These are phyloP conservation scores for Erodium chrysanthum DNA, from an alignment of 441 rosid genomes.

Conservation along the genomic window DNA sequence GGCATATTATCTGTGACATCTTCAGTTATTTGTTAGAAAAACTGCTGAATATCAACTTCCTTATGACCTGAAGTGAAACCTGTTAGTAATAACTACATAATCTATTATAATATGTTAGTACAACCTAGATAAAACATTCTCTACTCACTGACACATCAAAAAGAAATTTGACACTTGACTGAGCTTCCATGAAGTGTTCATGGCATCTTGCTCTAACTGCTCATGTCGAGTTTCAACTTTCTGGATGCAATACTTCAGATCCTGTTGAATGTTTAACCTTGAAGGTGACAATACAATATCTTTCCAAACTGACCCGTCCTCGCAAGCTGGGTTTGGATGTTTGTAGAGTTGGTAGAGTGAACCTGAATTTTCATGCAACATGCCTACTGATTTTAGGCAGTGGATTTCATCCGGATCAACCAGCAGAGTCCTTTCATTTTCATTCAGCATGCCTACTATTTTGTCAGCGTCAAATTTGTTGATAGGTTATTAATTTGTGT, in stretches of 20 bases:
- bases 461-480: not conserved
- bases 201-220: not conserved
- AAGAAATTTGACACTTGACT: constrained; percentile 11
- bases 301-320: constrained; percentile 58
- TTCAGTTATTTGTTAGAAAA: too few relatives aligned
- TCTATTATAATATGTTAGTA: not conserved
- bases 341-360: constrained; percentile 49
- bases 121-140: constrained; percentile 16
- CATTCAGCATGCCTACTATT: constrained; percentile 35
- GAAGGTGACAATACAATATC: constrained; percentile 39
- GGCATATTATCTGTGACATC: too few relatives aligned
- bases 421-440: constrained; percentile 43
- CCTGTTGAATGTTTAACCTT: constrained; percentile 35
- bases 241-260: constrained; percentile 35
- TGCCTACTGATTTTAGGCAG: constrained; percentile 35
- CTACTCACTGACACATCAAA: constrained; percentile 12
- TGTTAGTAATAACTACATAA: too few relatives aligned
- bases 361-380: constrained; percentile 44
- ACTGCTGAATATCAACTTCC: too few relatives aligned
- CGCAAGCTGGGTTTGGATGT: constrained; percentile 28
- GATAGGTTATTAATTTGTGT: too few relatives aligned
- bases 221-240: constrained; percentile 28
- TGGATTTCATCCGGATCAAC: constrained; percentile 47
- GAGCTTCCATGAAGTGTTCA: constrained; percentile 3
- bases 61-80: too few relatives aligned